Conservation (phyloP, 2,329 filamentous ascomycete genomes). For the Didymella pinodella region DNA sequence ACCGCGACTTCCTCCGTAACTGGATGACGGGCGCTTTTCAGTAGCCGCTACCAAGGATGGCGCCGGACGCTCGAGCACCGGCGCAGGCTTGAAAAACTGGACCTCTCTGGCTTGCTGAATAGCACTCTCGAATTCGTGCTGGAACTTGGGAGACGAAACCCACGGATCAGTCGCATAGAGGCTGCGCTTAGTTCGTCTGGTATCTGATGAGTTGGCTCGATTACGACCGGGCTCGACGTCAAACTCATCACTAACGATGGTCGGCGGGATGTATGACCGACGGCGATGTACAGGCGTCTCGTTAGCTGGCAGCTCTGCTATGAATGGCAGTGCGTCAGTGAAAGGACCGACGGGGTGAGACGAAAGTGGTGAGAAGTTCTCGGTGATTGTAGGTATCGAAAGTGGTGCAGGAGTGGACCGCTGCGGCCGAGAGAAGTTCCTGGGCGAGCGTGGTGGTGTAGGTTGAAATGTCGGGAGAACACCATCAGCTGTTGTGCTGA, state of each 20-base stretch:
- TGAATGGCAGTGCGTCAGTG: slow-evolving; percentile 26
- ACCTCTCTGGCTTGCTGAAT: slow-evolving; percentile 27
- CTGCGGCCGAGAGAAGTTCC: slow-evolving; percentile 23
- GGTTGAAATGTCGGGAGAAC: slow-evolving; percentile 45
- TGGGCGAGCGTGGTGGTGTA: slow-evolving; percentile 27
- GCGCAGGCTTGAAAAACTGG: slow-evolving; percentile 26
- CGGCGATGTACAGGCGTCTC: slow-evolving; percentile 25
- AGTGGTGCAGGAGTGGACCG: slow-evolving; percentile 11
- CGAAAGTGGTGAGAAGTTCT: slow-evolving; percentile 42
- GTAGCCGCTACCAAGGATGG: slow-evolving; percentile 22
- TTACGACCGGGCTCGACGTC: slow-evolving; percentile 27
- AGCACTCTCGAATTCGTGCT: slow-evolving; percentile 23
- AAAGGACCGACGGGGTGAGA: slow-evolving; percentile 43
- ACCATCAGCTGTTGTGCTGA: slow-evolving; percentile 45
- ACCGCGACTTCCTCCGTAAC: slow-evolving; percentile 32
- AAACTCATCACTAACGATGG: slow-evolving; percentile 25
- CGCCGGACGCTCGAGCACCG: slow-evolving; percentile 33
- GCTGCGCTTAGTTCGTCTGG: slow-evolving; percentile 34
- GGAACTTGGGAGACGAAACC: slow-evolving; percentile 36
- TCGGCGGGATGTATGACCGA: slow-evolving; percentile 34
- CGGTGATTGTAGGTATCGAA: slow-evolving; percentile 27
- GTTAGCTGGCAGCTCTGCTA: slow-evolving; percentile 21
- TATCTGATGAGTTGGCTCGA: slow-evolving; percentile 45
- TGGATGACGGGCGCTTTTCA: slow-evolving; percentile 41
- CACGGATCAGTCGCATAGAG: slow-evolving; percentile 42